Base-by-base conservation (phyloP, 2,329 filamentous ascomycete genomes). In the Diplodia corticola region DNA sequence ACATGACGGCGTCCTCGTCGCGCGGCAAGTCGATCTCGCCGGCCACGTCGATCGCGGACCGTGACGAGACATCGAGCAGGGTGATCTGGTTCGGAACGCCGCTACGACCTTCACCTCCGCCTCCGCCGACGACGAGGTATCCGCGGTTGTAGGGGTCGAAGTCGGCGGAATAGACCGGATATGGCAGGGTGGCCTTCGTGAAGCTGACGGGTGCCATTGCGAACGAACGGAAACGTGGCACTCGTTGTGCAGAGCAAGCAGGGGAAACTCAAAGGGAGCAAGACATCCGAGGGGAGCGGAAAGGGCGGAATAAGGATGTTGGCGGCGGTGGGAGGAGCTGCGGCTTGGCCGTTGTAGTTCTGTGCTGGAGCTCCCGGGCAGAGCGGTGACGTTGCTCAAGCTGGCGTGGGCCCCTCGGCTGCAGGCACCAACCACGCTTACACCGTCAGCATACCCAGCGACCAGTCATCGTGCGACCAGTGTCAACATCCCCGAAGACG, bases 1-100 rank as follows among this genome's bases (percentile, higher is more conserved):
- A 93, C 70, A 90, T 92, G 67, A 96, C 91, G 66, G 91, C 96
- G 79, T 98, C 94, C 80, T 97, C 93, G 74, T 93, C 88, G 71
- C 88, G 85, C 68, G 91, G 91, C 57, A 97, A 87, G 67, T 92
- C 88, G 73, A 94, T 83, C 71, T 96, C 91, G 69, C 88, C 86
- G 24, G 85, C 81, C n/a, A 76, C 73, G 70, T 89, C 81, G 69
- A 88, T 84, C 59, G 92, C 80, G 55, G 88, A 86, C 65, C 86
- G 82, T 44, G 86, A 88, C 72, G 86, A 87, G n/a, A 89, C 85
- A 75, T 94, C 89, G 69, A 96, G 83, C 15, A 93, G 81, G 33
- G 87, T 89, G 73, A 97, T 92, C 79, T 92, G 92, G 82, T 97
- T 97, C 66, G 89, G 88, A 24, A 97, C 91, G 51, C 92, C 93